Evolutionary conservation across 306 rosid species (phyloP).

Genomic region (apple (Malus domestica)): ASM211411v1 NC_041804.1:7519501-7520000

Average conservation of each 20-base stretch:
- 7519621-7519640: neutral
- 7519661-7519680: neutral
- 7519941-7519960: neutral
- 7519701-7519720: conserved; percentile 18
- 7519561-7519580: neutral
- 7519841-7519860: neutral
- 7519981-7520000: neutral
- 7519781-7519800: neutral
- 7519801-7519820: neutral
- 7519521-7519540: neutral
- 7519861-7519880: neutral
- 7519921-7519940: conserved; percentile 27
- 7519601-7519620: neutral
- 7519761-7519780: neutral
- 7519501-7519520: neutral
- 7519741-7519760: neutral
- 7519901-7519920: neutral
- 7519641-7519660: neutral
- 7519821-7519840: neutral
- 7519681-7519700: neutral
- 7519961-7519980: neutral
- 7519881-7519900: neutral
- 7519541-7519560: neutral
- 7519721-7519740: neutral
- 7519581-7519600: neutral